Evolutionary conservation across 140 eudicot genomes (phyloP), one percentile per base, ranked within the genome.

Genomic region (Stevia rebaudiana): DNA sequence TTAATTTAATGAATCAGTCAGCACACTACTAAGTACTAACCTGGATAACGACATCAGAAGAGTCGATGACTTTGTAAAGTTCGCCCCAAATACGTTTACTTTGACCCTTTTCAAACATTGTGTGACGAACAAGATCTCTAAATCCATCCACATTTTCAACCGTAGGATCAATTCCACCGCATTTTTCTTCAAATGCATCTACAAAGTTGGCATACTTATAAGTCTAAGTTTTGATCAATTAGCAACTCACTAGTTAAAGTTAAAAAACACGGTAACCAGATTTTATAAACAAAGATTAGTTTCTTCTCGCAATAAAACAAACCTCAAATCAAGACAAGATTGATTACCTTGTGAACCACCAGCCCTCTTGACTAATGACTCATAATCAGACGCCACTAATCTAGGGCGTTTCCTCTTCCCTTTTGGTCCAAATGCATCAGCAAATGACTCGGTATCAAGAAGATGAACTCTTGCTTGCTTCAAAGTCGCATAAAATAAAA

Each of bases 71-170:
- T 82, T 94, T 94, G 88, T 94, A 94, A 42, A 94, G 99, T 70
- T 94, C 99, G 63, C 99, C 94, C 99, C 99, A 94, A 50, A 94
- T 88, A 50, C 97, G 86, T 73, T 94, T 94, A 79, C 99, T 94
- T 78, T 94, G 97, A 70, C 99, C 97, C 72, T 94, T 94, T 51
- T 88, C 97, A 74, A 94, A 94, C 95, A 88, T 81, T 12, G 76
- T 83, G 64, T 94, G 97, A 60, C 99, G 81, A 68, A 88, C 99
- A 28, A 88, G 76, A 66, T 92, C 99, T 58, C 99, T 85, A 47
- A 80, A 92, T 36, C 99, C 99, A 88, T 92, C 99, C 63, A 67
- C 86, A 50, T 66, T 79, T 76, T 53, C 82, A 43, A 75, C 96
- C 0, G 65, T 59, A 25, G 83, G 78, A 63, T 56, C 72, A 44